Conservation (phyloP, 768 basidiomycete species). For the Tulasnella sp. region DNA sequence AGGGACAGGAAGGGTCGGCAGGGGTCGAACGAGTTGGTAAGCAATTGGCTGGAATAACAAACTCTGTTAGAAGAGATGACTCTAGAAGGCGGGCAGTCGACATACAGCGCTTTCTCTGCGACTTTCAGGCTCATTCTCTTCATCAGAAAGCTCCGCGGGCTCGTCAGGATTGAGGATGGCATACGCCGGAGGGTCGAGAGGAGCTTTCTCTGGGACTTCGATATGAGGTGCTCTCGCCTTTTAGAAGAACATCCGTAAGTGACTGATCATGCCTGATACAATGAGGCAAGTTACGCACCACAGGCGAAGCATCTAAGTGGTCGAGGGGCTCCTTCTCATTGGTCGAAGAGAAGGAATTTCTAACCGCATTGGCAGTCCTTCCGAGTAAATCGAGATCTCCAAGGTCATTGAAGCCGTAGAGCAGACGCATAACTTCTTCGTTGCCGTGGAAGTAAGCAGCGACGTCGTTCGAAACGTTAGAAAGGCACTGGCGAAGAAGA, state of each 20-base stretch:
- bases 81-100: neutral
- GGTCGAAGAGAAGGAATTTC: neutral
- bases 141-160: neutral
- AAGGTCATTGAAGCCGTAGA: neutral
- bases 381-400: slow-evolving; percentile 4
- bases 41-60: neutral
- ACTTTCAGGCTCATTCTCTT: too few species aligned
- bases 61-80: neutral
- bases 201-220: neutral
- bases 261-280: too few species aligned
- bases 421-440: slow-evolving; percentile 11
- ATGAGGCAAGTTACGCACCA: neutral
- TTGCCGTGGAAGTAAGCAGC: slow-evolving; percentile 24
- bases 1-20: neutral
- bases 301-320: neutral
- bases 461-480: slow-evolving; percentile 30
- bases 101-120: neutral
- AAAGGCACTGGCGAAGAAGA: slow-evolving; percentile 28
- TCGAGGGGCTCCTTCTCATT: neutral
- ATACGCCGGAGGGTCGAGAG: neutral
- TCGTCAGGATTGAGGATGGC: slow-evolving; percentile 11
- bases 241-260: too few species aligned
- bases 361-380: neutral
- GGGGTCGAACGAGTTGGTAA: neutral
- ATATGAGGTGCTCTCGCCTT: too few species aligned